Base-by-base conservation (phyloP, 2,329 filamentous ascomycete species). In the Paecilomyces niveus region DNA sequence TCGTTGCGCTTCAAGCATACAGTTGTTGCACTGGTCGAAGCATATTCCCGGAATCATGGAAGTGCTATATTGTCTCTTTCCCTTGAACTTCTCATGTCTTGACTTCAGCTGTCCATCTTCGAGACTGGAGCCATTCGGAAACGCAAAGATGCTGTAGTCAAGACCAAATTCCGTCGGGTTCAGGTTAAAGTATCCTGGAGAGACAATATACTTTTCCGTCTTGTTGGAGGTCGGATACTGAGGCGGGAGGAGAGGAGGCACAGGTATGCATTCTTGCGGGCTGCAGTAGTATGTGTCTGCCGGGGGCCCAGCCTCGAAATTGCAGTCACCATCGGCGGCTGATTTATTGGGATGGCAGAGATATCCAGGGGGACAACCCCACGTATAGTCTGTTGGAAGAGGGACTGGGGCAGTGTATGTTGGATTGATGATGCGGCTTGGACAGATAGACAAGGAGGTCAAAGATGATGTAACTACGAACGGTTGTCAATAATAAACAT, bases 171-270 rank as follows among this genome's bases (percentile, higher is more conserved):
- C 78, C 1, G 76, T 69, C 0, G 87, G 84, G 57, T 85, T 77
- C n/a, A 89, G 77, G 59, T 89, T 81, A 73, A 85, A 89, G 68
- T 88, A 89, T 3, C 80, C 83, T 0, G 77, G 68, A 0, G 75
- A 77, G 1, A 81, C 77, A 1, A 80, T 80, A 61, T 81, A 86
- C 65, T 82, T 85, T 11, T 60, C 59, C 22, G 60, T 59, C 22
- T 65, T 49, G 39, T 67, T 62, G 21, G 65, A 65, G 2, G 65
- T 62, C 67, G 69, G 71, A 45, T 64, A 62, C 52, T 68, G 64
- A 15, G 67, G 61, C 1, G 62, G 54, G 8, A 64, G 63, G 33
- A 70, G 65, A 2, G 64, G 57, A 5, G 74, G 71, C 18, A 66
- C 64, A 4, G 67, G 64, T 4, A 74, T 71, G 64, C 77, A 80